Base-by-base conservation (phyloP, 2,329 filamentous ascomycete genomes). In the Cladophialophora psammophila region DNA sequence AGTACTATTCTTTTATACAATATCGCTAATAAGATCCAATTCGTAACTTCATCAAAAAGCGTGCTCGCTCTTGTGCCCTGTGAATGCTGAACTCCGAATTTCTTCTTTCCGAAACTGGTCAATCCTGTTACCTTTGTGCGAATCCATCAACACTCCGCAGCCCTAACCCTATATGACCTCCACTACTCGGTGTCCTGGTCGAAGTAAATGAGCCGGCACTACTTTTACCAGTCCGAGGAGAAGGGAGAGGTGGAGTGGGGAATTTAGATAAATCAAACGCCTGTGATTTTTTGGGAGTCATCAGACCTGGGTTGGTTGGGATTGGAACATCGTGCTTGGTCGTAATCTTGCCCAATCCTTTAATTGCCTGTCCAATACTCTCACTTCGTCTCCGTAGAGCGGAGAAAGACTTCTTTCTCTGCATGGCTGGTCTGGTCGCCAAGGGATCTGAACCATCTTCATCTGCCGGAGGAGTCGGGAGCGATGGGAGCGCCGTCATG, bases 351-450 rank as follows among this genome's bases (percentile, higher is more conserved):
- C 69, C 54, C 12, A 71, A 31, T n/a, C 69, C 67, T 53, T 69
- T 73, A 59, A 73, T 65, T 8, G 70, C 71, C 58, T 73, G 70
- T n/a, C 70, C 69, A 15, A 73, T 63, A 52, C 71, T 73, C 48
- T 71, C 70, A 48, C 71, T 72, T 38, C 71, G 56, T 62, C 69
- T 60, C 31, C 71, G 65, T 8, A 73, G 45, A 8, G 60, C 52
- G 4, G 65, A 65, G 53, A 73, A 71, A 8, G 69, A 71, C 48
- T 71, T 71, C 58, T 72, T 73, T 50, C 65, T 63, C 20, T 50
- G 31, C 66, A 69, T 69, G 13, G 18, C 54, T 18, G 45, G 35
- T 26, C 42, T 57, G 3, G 32, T 57, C 6, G 40, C 45, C 18
- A 60, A 32, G 3, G 63, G 48, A 45, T 68, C 63, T 10, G 50